A percentile compares a stretch with the other conserved stretches of the same genome.
Evolutionary conservation across 116 monocot species (phyloP).

Genomic region (Iris pallida): DNA sequence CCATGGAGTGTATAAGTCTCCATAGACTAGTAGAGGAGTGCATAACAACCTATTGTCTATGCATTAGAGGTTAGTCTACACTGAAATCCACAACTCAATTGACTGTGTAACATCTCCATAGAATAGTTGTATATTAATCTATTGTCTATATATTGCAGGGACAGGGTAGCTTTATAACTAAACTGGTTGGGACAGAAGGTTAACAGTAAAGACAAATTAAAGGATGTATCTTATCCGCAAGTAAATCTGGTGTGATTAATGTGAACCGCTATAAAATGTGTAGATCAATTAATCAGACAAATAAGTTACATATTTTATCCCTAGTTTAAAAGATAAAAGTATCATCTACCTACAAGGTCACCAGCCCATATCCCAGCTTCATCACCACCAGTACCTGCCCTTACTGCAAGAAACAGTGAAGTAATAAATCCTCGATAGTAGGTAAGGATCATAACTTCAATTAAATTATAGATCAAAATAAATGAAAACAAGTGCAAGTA

Average conservation of each 20-base stretch:
- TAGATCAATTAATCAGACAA: not conserved
- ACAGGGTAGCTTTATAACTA: not conserved
- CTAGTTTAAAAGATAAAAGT: conserved; percentile 5
- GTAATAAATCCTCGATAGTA: not conserved
- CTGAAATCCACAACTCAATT: too few relatives aligned
- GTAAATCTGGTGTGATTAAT: not conserved
- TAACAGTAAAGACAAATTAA: not conserved
- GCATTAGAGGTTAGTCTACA: too few relatives aligned
- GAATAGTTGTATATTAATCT: not conserved
- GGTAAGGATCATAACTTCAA: too few relatives aligned
- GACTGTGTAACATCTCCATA: not conserved
- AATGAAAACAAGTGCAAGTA: too few relatives aligned
- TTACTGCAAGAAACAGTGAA: conserved; percentile 54
- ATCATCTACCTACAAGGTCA: conserved; percentile 87
- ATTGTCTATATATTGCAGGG: not conserved
- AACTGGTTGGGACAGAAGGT: not conserved
- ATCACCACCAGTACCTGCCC: conserved; percentile 98
- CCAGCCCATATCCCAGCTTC: conserved; percentile 98
- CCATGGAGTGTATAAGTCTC: too few relatives aligned
- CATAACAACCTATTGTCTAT: too few relatives aligned
- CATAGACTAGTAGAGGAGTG: too few relatives aligned
- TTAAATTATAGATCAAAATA: too few relatives aligned
- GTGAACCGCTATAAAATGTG: not conserved
- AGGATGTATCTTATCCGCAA: not conserved
- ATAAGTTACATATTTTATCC: not conserved